These are phyloP conservation scores for Mycena floridula DNA, from an alignment of 768 basidiomycete species.

Conservation along the genomic window DNA sequence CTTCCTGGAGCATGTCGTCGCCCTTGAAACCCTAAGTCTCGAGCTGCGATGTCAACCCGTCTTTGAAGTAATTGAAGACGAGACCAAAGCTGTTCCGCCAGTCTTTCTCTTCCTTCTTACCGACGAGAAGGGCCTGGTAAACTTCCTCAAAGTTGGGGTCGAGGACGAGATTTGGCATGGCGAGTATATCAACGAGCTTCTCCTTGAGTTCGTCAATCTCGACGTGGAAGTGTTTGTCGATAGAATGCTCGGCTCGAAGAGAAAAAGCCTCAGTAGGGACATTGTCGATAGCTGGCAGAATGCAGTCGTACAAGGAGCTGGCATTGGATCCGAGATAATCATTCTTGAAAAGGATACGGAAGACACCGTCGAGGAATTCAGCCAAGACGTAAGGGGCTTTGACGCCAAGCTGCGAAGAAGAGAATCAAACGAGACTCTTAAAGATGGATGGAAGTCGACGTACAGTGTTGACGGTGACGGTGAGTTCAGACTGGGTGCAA, in stretches of 20 bases:
- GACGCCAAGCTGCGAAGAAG: too few relatives aligned
- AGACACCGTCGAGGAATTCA: slow-evolving; percentile 33
- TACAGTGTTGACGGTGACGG: slow-evolving; percentile 26
- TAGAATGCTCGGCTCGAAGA: slow-evolving; percentile 26
- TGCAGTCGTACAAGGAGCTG: slow-evolving; percentile 15
- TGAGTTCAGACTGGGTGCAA: slow-evolving; percentile 27
- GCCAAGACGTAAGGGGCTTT: slow-evolving; percentile 25
- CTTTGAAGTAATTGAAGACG: slow-evolving; percentile 22
- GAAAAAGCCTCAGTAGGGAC: slow-evolving; percentile 27
- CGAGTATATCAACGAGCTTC: slow-evolving; percentile 23
- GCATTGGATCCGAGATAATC: slow-evolving; percentile 26
- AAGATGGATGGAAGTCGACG: too few relatives aligned
- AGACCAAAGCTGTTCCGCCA: slow-evolving; percentile 25
- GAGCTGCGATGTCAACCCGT: slow-evolving; percentile 26
- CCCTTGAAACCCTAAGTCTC: slow-evolving; percentile 27
- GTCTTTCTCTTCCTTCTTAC: slow-evolving; percentile 17
- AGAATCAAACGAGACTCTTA: too few relatives aligned
- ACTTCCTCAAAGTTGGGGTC: slow-evolving; percentile 33
- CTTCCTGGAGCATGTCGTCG: slow-evolving; percentile 36
- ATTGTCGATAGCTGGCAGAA: slow-evolving; percentile 26
- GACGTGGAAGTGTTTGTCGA: slow-evolving; percentile 24
- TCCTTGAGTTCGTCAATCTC: slow-evolving; percentile 21
- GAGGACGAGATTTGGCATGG: slow-evolving; percentile 24
- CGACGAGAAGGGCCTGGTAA: slow-evolving; percentile 14
- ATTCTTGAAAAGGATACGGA: slow-evolving; percentile 31